Percentiles rank a stretch among this genome's conserved stretches.
phyloP scores from a whole-genome alignment of 2,329 filamentous ascomycete species.

The Gyromitra esculenta region DNA sequence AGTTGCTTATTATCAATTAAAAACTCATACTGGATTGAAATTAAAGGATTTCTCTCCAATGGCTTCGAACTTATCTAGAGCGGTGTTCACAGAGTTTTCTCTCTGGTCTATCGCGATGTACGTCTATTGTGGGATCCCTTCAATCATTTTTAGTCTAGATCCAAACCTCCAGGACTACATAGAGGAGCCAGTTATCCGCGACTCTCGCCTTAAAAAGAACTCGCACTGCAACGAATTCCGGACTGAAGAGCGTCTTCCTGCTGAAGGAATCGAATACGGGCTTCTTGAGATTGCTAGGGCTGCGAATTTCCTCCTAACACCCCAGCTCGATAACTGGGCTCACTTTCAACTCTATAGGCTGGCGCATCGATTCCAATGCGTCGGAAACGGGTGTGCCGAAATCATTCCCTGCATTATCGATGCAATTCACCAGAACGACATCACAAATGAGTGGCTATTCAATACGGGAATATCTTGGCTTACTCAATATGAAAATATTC shows the following conservation, averaged over 20 bases:
- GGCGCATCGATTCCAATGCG: slow-evolving; percentile 54
- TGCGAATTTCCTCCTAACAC: slow-evolving; percentile 54
- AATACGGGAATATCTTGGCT: slow-evolving; percentile 46
- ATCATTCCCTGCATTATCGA: slow-evolving; percentile 53
- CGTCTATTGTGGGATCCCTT: slow-evolving; percentile 46
- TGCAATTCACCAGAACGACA: slow-evolving; percentile 46
- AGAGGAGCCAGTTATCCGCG: slow-evolving; percentile 10
- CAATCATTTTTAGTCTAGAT: slow-evolving; percentile 35
- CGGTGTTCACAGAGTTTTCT: slow-evolving; percentile 41
- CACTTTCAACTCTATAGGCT: slow-evolving; percentile 48
- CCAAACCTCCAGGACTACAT: slow-evolving; percentile 45
- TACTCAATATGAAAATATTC: slow-evolving; percentile 34
- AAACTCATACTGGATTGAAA: slow-evolving; percentile 29
- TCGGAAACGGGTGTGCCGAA: slow-evolving; percentile 48
- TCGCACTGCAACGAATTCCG: slow-evolving; percentile 19
- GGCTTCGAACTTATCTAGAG: slow-evolving; percentile 40
- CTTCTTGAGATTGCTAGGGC: slow-evolving; percentile 55
- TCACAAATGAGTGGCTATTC: slow-evolving; percentile 48
- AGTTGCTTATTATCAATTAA: slow-evolving; percentile 38
- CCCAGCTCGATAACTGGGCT: slow-evolving; percentile 53
- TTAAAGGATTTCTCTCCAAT: slow-evolving; percentile 34
- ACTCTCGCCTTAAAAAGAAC: slow-evolving; percentile 9
- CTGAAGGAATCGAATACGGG: slow-evolving; percentile 48
- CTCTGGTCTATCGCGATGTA: slow-evolving; percentile 45
- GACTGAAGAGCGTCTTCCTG: slow-evolving; percentile 23